Conservation (phyloP, 2,329 filamentous ascomycete genomes). For the Malbranchea cinnamomea region DNA sequence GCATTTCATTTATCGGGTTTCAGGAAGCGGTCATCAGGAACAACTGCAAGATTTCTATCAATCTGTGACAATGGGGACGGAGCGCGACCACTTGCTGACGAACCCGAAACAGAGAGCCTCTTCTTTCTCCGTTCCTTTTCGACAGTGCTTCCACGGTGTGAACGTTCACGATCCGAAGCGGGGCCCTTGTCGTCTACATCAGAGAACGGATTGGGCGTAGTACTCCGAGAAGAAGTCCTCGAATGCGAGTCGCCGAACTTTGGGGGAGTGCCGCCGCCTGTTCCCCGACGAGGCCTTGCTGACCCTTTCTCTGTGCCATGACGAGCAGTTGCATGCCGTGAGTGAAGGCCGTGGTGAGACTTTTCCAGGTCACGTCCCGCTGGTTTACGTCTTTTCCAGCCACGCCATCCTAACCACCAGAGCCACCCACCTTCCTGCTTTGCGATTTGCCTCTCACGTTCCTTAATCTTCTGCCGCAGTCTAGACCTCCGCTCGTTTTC, state of each 20-base stretch:
- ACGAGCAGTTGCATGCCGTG: conserved; percentile 7
- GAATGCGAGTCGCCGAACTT: conserved; percentile 23
- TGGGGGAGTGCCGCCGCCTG: no score
- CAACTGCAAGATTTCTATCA: background rate
- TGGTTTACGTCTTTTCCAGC: conserved; percentile 12
- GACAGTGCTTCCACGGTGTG: conserved; percentile 22
- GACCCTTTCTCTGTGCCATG: conserved; percentile 2
- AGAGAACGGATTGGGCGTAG: conserved; percentile 20
- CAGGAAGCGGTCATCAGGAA: no score
- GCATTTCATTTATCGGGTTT: no score
- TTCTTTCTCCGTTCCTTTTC: conserved; percentile 12
- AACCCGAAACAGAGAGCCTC: conserved; percentile 5
- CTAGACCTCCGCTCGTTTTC: conserved; percentile 79
- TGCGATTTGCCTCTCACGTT: conserved; percentile 48
- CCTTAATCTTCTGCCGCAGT: conserved; percentile 54
- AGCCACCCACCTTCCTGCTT: conserved; percentile 57
- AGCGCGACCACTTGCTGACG: conserved; percentile 3
- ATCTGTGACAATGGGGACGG: conserved; percentile 9
- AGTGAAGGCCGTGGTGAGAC: conserved; percentile 17
- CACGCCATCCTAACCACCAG: conserved; percentile 72
- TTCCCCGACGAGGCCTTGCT: conserved; percentile 5
- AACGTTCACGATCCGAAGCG: conserved; percentile 18
- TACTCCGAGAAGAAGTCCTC: conserved; percentile 28
- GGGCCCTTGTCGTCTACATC: conserved; percentile 24
- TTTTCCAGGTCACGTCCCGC: conserved; percentile 13